A percentile compares a stretch with the other conserved stretches of the same genome.
Conservation (phyloP, 192 early-diverging fungal species). For the Umbelopsis sp. region DNA sequence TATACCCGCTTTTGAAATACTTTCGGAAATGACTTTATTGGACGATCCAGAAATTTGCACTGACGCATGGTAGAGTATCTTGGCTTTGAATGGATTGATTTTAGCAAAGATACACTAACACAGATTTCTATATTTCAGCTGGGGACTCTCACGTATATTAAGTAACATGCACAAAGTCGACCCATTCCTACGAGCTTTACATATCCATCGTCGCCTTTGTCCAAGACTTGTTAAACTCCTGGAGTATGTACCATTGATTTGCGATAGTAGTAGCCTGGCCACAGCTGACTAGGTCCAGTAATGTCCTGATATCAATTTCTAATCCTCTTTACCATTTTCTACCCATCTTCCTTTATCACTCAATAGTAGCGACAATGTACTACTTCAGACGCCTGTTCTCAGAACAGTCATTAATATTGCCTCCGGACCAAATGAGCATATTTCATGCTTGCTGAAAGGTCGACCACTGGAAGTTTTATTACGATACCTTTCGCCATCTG, state of each 20-base stretch:
- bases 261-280: background rate
- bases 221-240: slow-evolving; percentile 22
- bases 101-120: background rate
- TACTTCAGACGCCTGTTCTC: slow-evolving; percentile 21
- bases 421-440: slow-evolving; percentile 33
- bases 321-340: too few species aligned
- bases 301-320: too few species aligned
- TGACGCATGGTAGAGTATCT: slow-evolving; percentile 24
- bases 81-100: background rate
- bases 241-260: slow-evolving; percentile 17
- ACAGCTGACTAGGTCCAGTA: too few species aligned
- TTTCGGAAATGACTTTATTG: slow-evolving; percentile 19
- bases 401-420: slow-evolving; percentile 39
- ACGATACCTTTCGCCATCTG: background rate
- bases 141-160: slow-evolving; percentile 37
- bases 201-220: slow-evolving; percentile 18
- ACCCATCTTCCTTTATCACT: background rate
- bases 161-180: slow-evolving; percentile 41
- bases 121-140: slow-evolving; percentile 6
- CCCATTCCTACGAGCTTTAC: slow-evolving; percentile 16
- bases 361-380: background rate
- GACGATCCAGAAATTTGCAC: slow-evolving; percentile 30
- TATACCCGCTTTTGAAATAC: slow-evolving; percentile 26
- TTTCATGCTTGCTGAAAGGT: slow-evolving; percentile 13
- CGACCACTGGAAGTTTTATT: slow-evolving; percentile 9